phyloP scores from a whole-genome alignment of 2,329 filamentous ascomycete species.

The Aspergillus eucalypticola region DNA sequence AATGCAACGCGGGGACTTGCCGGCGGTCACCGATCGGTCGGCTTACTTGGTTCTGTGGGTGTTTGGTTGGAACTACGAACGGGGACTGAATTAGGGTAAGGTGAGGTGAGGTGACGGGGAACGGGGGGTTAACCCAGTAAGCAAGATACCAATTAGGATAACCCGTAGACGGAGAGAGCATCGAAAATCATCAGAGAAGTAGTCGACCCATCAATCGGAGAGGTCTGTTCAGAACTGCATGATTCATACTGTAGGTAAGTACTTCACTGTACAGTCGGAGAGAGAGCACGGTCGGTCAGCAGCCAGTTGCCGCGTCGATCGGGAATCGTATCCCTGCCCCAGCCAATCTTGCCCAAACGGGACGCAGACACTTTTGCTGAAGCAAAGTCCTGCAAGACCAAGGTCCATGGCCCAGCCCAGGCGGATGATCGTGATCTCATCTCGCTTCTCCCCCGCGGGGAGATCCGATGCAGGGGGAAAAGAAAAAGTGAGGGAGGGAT shows the following conservation, averaged over 20 bases:
- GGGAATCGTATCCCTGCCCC: constrained; percentile 18
- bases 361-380: neutral
- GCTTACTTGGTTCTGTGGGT: constrained; percentile 9
- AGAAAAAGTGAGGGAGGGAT: neutral
- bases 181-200: too few species aligned
- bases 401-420: constrained; percentile 3
- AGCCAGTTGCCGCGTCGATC: constrained; percentile 18
- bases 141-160: too few species aligned
- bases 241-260: too few species aligned
- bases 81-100: neutral
- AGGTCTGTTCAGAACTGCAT: too few species aligned
- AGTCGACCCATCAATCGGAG: too few species aligned
- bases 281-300: constrained; percentile 10
- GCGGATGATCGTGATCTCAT: constrained; percentile 22
- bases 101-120: neutral
- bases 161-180: too few species aligned
- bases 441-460: constrained; percentile 28
- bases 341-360: constrained; percentile 15
- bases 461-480: constrained; percentile 24
- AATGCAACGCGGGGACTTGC: constrained; percentile 23
- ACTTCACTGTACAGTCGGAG: neutral
- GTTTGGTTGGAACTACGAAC: neutral
- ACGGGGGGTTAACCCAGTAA: too few species aligned
- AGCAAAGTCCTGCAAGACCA: neutral
- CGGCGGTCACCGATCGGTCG: constrained; percentile 18